Evolutionary conservation across 169 alveolate species (phyloP), one percentile per base, ranked within the genome.

Genomic region (Plasmodium fragile): DNA sequence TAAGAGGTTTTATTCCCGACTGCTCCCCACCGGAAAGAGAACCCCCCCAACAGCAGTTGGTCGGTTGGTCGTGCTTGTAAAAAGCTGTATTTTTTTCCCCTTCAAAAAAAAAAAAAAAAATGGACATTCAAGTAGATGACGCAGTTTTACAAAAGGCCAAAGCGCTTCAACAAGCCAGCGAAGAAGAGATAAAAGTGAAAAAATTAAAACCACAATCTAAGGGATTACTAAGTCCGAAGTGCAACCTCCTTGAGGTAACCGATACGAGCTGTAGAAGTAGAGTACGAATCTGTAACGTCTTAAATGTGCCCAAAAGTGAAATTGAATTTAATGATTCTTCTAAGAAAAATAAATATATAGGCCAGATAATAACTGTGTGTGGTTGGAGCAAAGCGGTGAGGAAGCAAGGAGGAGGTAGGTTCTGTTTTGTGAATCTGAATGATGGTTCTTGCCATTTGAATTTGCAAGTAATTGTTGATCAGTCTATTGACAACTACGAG

Each of bases 301-400:
- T 89, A 28, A 89, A 89, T 41, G 55, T 55, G 0, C 94, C 94
- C 32, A 78, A 36, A 78, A 89, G 90, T 32, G 94, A 89, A 89
- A 13, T n/a, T 2, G 90, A 78, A 65, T 89, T 34, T 77, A 78
- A 78, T 59, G 81, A 89, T 30, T 8, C 73, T 45, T 16, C 73
- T 6, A 73, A 83, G 4, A 84, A 92, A 59, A 92, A 92, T 71
- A 81, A 22, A 10, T 78, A 92, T 84, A 92, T 96, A 55, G 97
- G 96, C 36, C 92, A 97, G 83, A 75, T 84, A 28, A 89, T 98
- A 5, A 96, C 97, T 2, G 98, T 98, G 32, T 97, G 98, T 65
- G 99, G 99, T 25, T 99, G 99, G 99, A 98, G 99, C 43, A 98
- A 98, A 92, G 97, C 99, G 0, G 96, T 97, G 18, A 95, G 99